Evolutionary conservation across 352 stramenopile species (phyloP).

Genomic region (Pythium aristosporum): DNA sequence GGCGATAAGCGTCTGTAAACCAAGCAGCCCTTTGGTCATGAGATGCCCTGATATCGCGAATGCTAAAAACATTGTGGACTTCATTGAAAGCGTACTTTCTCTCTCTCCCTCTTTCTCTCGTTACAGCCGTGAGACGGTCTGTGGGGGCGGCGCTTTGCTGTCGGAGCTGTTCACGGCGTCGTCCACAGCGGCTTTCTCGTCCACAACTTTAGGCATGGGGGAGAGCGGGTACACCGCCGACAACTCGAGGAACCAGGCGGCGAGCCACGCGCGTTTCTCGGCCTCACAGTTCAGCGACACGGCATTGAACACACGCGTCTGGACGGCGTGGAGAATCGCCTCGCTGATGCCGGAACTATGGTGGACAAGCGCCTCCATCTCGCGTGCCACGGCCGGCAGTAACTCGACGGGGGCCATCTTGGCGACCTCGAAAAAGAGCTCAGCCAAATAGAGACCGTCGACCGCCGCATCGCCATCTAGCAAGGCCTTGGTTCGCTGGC

Average conservation of each 20-base stretch:
- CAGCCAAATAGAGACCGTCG: conserved; percentile 43
- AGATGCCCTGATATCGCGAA: too few species aligned
- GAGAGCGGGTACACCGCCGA: conserved; percentile 32
- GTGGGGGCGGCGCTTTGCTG: background rate
- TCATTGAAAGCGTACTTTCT: too few species aligned
- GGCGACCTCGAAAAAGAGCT: conserved; percentile 56
- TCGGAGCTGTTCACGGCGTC: background rate
- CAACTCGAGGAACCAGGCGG: conserved; percentile 59
- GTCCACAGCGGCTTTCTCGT: background rate
- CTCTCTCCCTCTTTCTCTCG: too few species aligned
- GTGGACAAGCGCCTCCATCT: conserved; percentile 42
- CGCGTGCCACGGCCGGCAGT: conserved; percentile 35
- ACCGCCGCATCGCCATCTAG: conserved; percentile 18
- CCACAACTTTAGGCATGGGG: background rate
- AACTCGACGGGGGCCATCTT: conserved; percentile 61
- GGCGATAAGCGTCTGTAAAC: conserved; percentile 76
- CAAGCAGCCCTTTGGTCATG: too few species aligned
- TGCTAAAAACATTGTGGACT: too few species aligned
- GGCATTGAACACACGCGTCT: conserved; percentile 38
- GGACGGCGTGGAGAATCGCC: conserved; percentile 31
- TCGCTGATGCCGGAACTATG: conserved; percentile 19
- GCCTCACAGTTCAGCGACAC: conserved; percentile 60
- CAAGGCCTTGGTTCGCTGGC: conserved; percentile 34
- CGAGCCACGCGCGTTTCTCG: conserved; percentile 61
- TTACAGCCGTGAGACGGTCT: conserved; percentile 10